Base-by-base conservation (phyloP, 108 stramenopile species). In the Fistulifera solaris region DNA sequence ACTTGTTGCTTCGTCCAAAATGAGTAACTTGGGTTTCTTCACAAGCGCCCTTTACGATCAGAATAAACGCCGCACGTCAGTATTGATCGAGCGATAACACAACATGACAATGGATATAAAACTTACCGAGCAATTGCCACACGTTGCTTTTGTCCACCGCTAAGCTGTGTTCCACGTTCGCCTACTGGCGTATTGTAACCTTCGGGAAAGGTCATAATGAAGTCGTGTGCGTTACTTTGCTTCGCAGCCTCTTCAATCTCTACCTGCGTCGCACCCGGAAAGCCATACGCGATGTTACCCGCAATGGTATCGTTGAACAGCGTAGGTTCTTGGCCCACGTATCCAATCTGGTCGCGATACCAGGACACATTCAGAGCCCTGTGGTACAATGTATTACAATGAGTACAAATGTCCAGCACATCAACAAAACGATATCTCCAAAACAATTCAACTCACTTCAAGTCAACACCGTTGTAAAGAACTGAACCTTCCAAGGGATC, bases 1-100 rank as follows among this genome's bases (percentile, higher is more conserved):
- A 48, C 14, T 59, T 4, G 84, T 88, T 10, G 83, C 94, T 63
- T 92, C 93, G 50, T 94, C 95, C 6, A 96, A 72, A 6, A 96
- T 66, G 0, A 96, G 70, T 16, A 96, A 43, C 42, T 74, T 67
- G 13, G 93, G 89, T 47, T 80, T 73, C 58, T 78, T 78, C 13
- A 90, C 69, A 28, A 96, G 59, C 26, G 93, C 95, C n/a, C 93
- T 22, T 19, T n/a, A n/a, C n/a, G n/a, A n/a, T n/a, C n/a, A n/a
- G n/a, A n/a, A n/a, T n/a, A 40, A 40, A 14, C 40, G 40, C 40
- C 14, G 40, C 40, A 14, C 14, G 40, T 40, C 40, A 40, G 14
- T 40, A 14, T 14, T 14, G 14, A 14, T 40, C 40, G 40, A 14
- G 40, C 14, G 14, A 14, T 40, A 40, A 14, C 40, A 14, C 40